These are phyloP conservation scores for Arthroderma sp. DNA, from an alignment of 2,329 filamentous ascomycete species.

Conservation along the genomic window DNA sequence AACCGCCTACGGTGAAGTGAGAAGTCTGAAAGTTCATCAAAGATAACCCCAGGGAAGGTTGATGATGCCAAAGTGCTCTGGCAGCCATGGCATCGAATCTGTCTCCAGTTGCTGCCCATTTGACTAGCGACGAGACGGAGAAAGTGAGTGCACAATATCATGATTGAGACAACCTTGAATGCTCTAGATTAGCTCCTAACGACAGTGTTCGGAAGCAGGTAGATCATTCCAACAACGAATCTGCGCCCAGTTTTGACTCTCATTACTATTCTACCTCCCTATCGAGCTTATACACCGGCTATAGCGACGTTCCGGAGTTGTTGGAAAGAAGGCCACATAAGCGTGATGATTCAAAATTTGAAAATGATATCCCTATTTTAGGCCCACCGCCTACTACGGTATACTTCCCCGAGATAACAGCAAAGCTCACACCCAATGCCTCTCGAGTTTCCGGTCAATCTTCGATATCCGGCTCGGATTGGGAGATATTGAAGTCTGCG, in stretches of 20 bases:
- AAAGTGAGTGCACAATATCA: not conserved
- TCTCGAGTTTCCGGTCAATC: not conserved
- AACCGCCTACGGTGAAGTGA: not conserved
- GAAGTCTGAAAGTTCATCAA: not conserved
- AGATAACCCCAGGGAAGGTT: not conserved
- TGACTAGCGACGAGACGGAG: not conserved
- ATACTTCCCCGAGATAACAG: not conserved
- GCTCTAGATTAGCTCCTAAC: not conserved
- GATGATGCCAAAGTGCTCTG: not conserved
- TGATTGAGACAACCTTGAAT: not conserved
- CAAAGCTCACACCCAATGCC: not conserved
- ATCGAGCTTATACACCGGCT: not conserved
- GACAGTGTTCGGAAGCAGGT: not conserved
- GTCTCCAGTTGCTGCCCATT: not conserved
- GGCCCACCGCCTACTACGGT: not conserved
- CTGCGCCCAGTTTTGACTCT: not conserved
- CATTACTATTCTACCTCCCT: not conserved
- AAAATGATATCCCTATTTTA: not conserved
- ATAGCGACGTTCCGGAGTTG: not conserved
- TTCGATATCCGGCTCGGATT: not conserved
- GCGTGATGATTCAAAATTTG: not conserved
- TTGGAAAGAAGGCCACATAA: not conserved
- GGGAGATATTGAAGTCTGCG: constrained; percentile 6
- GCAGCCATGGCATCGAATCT: not conserved
- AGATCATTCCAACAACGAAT: not conserved